phyloP scores from a whole-genome alignment of 345 rosid species.

The Eutrema heterophyllum region DNA sequence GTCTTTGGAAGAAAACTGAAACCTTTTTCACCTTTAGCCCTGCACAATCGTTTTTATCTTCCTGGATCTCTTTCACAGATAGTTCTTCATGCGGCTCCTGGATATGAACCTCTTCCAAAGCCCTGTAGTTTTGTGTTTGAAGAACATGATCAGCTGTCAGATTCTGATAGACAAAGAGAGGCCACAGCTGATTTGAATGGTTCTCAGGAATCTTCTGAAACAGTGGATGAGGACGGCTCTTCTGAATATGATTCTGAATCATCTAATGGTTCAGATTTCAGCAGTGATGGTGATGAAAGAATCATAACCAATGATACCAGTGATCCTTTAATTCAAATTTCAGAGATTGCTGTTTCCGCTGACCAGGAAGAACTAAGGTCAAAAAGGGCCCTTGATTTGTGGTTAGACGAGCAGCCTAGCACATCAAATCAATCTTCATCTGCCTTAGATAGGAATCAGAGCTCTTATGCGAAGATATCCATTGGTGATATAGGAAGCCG shows the following conservation, averaged over 20 bases:
- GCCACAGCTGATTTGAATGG: conserved; percentile 27
- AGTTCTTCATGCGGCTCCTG: conserved; percentile 99
- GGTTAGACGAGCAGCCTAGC: conserved; percentile 81
- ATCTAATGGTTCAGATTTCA: conserved; percentile 43
- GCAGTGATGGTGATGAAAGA: conserved; percentile 41
- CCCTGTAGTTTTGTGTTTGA: conserved; percentile 61
- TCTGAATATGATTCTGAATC: conserved; percentile 66
- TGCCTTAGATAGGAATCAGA: conserved; percentile 35
- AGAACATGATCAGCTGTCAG: conserved; percentile 40
- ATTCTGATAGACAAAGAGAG: conserved; percentile 29
- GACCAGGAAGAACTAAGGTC: conserved; percentile 61
- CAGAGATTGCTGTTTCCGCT: conserved; percentile 41
- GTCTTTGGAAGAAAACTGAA: conserved; percentile 53
- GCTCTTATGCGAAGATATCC: conserved; percentile 71
- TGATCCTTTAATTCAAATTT: conserved; percentile 74
- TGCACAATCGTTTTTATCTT: conserved; percentile 67
- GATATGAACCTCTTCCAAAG: conserved; percentile 96
- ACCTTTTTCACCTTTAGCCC: conserved; percentile 35
- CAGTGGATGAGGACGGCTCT: conserved; percentile 59
- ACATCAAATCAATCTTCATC: conserved; percentile 42
- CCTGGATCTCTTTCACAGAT: conserved; percentile 97
- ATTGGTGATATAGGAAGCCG: conserved; percentile 62
- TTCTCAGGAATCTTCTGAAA: conserved; percentile 46
- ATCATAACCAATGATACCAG: conserved; percentile 43
- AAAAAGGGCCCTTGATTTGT: conserved; percentile 62